Evolutionary conservation across 2,329 filamentous ascomycete species (phyloP).

Genomic region (Xylariaceae sp.): DNA sequence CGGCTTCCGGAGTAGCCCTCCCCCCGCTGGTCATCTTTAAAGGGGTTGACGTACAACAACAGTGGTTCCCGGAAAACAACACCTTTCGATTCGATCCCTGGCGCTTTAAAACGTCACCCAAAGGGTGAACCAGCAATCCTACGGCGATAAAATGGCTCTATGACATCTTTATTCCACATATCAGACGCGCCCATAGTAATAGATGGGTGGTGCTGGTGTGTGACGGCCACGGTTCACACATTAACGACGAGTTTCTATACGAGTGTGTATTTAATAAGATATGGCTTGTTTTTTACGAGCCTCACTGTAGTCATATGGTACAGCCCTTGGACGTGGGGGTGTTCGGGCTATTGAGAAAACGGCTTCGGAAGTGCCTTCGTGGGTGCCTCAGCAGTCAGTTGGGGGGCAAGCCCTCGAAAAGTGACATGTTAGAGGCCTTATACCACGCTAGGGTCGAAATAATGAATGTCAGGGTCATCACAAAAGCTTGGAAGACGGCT

Average conservation of each 20-base stretch:
- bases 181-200: neutral
- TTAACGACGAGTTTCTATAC: too few relatives aligned
- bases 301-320: slow-evolving; percentile 1
- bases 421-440: neutral
- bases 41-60: too few relatives aligned
- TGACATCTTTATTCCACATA: slow-evolving; percentile 4
- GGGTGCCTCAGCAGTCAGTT: neutral
- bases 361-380: neutral
- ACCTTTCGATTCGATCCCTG: too few relatives aligned
- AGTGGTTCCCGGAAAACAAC: too few relatives aligned
- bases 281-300: slow-evolving; percentile 5
- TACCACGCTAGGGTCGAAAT: neutral
- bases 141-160: neutral
- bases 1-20: neutral
- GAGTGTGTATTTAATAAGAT: too few relatives aligned
- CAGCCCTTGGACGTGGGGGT: slow-evolving; percentile 1
- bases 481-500: neutral
- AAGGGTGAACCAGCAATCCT: slow-evolving; percentile 1
- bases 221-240: slow-evolving; percentile 3
- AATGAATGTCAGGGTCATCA: neutral
- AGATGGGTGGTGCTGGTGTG: slow-evolving; percentile 2
- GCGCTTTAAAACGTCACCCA: too few relatives aligned
- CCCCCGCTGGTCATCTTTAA: neutral
- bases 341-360: slow-evolving; percentile 1
- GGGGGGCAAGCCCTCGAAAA: neutral